These are phyloP conservation scores for Suillus bovinus DNA, from an alignment of 768 basidiomycete species.

Conservation along the genomic window DNA sequence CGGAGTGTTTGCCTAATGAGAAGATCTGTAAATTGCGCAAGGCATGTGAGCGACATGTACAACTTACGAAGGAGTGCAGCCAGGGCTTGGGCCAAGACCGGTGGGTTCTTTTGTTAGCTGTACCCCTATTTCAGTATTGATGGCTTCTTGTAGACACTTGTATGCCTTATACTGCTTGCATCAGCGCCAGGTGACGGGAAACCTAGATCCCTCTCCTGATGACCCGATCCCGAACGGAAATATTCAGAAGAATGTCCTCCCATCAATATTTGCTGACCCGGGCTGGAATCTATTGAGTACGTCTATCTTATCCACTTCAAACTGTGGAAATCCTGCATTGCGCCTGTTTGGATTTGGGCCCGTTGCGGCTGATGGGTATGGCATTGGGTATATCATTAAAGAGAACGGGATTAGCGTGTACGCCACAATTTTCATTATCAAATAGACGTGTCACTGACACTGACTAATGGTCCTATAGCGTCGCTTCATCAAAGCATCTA, in stretches of 20 bases:
- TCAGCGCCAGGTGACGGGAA: slow-evolving; percentile 70
- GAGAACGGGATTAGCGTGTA: slow-evolving; percentile 88
- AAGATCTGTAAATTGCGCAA: slow-evolving; percentile 77
- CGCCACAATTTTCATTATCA: slow-evolving; percentile 21
- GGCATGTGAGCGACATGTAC: slow-evolving; percentile 84
- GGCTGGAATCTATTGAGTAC: slow-evolving; percentile 83
- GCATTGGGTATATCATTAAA: slow-evolving; percentile 98
- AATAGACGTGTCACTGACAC: neutral
- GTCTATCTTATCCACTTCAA: slow-evolving; percentile 90
- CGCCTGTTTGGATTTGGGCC: slow-evolving; percentile 94
- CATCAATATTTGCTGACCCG: slow-evolving; percentile 79
- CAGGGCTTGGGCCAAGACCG: slow-evolving; percentile 92
- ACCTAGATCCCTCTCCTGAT: slow-evolving; percentile 35
- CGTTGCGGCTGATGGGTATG: slow-evolving; percentile 92
- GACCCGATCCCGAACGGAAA: slow-evolving; percentile 34
- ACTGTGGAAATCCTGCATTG: slow-evolving; percentile 95
- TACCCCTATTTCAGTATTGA: neutral
- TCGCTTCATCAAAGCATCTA: slow-evolving; percentile 92
- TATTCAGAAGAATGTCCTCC: slow-evolving; percentile 32
- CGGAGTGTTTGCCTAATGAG: slow-evolving; percentile 63
- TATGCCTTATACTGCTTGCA: slow-evolving; percentile 94
- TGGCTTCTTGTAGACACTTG: slow-evolving; percentile 59
- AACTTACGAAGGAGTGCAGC: slow-evolving; percentile 85
- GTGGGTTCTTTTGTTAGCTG: slow-evolving; percentile 32
- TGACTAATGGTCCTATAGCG: slow-evolving; percentile 40